A percentile compares a stretch with the other conserved stretches of the same genome.
Evolutionary conservation across 2,329 filamentous ascomycete species (phyloP).

Genomic region (Trichoderma koningiopsis): DNA sequence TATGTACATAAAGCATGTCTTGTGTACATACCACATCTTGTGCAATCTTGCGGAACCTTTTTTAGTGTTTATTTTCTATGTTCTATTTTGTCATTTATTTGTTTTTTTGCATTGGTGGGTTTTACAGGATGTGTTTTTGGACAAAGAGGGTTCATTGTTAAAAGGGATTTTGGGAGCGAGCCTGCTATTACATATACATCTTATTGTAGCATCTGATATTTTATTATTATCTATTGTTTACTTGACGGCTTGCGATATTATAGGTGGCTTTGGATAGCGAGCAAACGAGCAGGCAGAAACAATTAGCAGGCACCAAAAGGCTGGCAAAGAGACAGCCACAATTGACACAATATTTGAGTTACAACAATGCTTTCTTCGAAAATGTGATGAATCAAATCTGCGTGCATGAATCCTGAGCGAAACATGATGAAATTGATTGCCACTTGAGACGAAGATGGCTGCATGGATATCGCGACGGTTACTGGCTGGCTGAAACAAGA

Average conservation of each 20-base stretch:
- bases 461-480: not conserved
- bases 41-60: not conserved
- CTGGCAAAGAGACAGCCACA: slow-evolving; percentile 9
- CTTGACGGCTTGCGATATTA: not conserved
- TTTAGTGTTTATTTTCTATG: not conserved
- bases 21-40: not conserved
- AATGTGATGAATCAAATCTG: slow-evolving; percentile 7
- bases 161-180: slow-evolving; percentile 14
- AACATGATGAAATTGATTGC: not conserved
- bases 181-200: slow-evolving; percentile 12
- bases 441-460: not conserved
- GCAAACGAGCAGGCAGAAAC: not conserved
- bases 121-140: not conserved
- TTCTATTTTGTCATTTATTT: not conserved
- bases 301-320: not conserved
- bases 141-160: not conserved
- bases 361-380: not conserved
- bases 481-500: slow-evolving; percentile 11
- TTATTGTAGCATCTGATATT: not conserved
- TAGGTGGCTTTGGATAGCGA: slow-evolving; percentile 3
- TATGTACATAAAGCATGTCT: not conserved
- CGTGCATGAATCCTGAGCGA: not conserved
- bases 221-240: not conserved
- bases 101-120: slow-evolving; percentile 17
- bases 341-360: slow-evolving; percentile 1